Evolutionary conservation across 495 filamentous ascomycete genomes (phyloP).

Genomic region (Articulospora tetracladia): DNA sequence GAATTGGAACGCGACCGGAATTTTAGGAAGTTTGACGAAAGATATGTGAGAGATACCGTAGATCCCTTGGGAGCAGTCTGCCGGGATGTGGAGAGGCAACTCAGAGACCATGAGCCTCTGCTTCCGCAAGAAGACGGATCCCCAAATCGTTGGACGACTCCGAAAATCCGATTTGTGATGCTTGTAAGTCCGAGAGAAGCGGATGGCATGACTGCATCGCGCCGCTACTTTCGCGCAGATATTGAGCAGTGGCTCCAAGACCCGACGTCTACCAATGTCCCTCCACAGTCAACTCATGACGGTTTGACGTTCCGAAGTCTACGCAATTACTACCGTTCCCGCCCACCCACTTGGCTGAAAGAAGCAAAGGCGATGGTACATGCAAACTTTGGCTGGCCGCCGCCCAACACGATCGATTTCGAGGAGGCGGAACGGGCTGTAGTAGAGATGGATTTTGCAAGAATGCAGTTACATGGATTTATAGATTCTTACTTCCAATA

Average conservation of each 20-base stretch:
- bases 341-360: too few relatives aligned
- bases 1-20: too few relatives aligned
- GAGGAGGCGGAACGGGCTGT: constrained; percentile 38
- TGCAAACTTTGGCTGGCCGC: too few relatives aligned
- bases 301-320: too few relatives aligned
- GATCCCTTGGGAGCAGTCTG: background rate
- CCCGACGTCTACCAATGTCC: background rate
- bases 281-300: too few relatives aligned
- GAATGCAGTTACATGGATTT: too few relatives aligned
- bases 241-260: background rate
- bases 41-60: background rate
- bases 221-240: background rate
- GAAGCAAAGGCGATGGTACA: too few relatives aligned
- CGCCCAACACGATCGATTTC: constrained; percentile 16
- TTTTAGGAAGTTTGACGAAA: background rate
- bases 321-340: too few relatives aligned
- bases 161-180: background rate
- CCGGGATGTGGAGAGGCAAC: background rate
- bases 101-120: background rate
- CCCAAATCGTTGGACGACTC: background rate
- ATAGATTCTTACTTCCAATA: too few relatives aligned
- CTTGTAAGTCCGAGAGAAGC: background rate
- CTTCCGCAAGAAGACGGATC: background rate
- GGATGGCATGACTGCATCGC: background rate
- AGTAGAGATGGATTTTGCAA: too few relatives aligned